Conservation (phyloP, 768 basidiomycete species). For the Hypholoma fasciculare region DNA sequence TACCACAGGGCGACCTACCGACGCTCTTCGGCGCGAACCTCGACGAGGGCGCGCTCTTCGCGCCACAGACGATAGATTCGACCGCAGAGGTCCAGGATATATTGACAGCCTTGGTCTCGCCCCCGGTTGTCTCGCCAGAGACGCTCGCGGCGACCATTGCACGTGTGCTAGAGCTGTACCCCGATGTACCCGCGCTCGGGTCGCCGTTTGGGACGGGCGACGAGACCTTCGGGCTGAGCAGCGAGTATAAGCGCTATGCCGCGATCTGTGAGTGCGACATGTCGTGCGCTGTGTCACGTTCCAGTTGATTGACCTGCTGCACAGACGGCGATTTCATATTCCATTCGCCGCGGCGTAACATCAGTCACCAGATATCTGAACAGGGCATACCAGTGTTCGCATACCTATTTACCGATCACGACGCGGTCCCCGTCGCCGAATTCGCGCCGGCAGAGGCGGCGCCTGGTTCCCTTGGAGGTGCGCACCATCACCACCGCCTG, state of each 20-base stretch:
- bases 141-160: conserved; percentile 16
- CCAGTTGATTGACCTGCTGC: background rate
- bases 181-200: conserved; percentile 36
- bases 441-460: conserved; percentile 15
- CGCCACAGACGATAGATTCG: conserved; percentile 20
- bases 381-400: conserved; percentile 34
- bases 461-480: conserved; percentile 27
- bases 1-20: conserved; percentile 24
- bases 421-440: conserved; percentile 1
- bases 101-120: conserved; percentile 21
- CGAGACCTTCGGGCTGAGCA: conserved; percentile 36
- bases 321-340: conserved; percentile 31
- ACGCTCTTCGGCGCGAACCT: conserved; percentile 40
- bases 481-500: background rate
- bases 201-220: conserved; percentile 44
- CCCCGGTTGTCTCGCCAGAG: conserved; percentile 20
- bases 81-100: conserved; percentile 19
- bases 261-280: conserved; percentile 20
- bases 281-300: background rate
- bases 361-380: conserved; percentile 33
- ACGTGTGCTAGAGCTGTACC: conserved; percentile 34
- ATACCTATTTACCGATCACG: conserved; percentile 38
- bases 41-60: conserved; percentile 33
- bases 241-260: conserved; percentile 27
- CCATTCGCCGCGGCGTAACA: conserved; percentile 24